Conservation (phyloP, 441 rosid genomes). For the Arabidopsis hybrid region DNA sequence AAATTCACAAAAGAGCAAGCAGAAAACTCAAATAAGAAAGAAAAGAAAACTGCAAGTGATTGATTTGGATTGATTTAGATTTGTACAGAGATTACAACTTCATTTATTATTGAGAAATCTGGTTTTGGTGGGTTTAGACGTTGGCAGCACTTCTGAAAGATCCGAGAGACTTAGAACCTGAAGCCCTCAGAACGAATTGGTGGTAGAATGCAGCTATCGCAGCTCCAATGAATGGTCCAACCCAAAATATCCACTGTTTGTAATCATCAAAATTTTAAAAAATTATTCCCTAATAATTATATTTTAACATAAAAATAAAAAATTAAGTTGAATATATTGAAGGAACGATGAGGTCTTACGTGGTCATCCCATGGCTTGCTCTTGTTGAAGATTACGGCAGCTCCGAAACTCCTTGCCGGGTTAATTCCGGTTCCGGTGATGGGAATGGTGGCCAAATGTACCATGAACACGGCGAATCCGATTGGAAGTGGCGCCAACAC, state of each 20-base stretch:
- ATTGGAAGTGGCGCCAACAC: slow-evolving; percentile 51
- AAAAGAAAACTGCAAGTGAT: slow-evolving; percentile 9
- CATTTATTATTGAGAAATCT: slow-evolving; percentile 15
- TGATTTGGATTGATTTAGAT: slow-evolving; percentile 28
- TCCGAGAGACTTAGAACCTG: slow-evolving; percentile 58
- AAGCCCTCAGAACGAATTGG: slow-evolving; percentile 61
- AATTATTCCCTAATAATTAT: no score
- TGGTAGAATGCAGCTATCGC: slow-evolving; percentile 68
- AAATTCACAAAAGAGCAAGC: slow-evolving; percentile 24
- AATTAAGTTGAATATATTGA: no score
- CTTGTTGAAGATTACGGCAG: slow-evolving; percentile 44
- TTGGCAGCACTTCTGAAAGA: slow-evolving; percentile 64
- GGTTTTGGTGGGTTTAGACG: slow-evolving; percentile 30
- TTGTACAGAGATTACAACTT: slow-evolving; percentile 38
- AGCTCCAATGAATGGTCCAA: slow-evolving; percentile 74
- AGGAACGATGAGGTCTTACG: no score
- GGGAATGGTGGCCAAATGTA: slow-evolving; percentile 42
- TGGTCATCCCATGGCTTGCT: slow-evolving; percentile 52
- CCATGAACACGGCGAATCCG: slow-evolving; percentile 50
- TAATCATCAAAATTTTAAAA: background rate
- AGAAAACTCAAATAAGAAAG: slow-evolving; percentile 6
- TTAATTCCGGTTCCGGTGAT: slow-evolving; percentile 37
- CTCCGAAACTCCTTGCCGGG: slow-evolving; percentile 49
- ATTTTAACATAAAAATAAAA: no score
- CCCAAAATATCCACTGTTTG: slow-evolving; percentile 74